phyloP scores from a whole-genome alignment of 2,329 filamentous ascomycete genomes.

The Fusarium torulosum region DNA sequence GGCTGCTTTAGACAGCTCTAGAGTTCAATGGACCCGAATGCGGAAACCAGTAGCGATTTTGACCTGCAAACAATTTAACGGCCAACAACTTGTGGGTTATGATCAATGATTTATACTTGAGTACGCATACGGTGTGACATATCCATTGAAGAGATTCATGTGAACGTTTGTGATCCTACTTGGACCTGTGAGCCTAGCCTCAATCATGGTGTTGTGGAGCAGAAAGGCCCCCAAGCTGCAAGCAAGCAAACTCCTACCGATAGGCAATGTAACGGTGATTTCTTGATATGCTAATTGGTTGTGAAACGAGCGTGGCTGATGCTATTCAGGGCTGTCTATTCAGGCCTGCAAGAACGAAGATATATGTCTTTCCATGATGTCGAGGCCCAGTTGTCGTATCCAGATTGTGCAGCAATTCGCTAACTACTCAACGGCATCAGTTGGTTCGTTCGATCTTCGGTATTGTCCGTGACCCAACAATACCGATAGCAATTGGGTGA shows the following conservation, averaged over 20 bases:
- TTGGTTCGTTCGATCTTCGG: background rate
- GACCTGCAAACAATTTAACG: slow-evolving; percentile 31
- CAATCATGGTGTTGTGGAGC: slow-evolving; percentile 36
- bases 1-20: slow-evolving; percentile 35
- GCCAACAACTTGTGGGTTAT: slow-evolving; percentile 2
- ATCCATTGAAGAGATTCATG: slow-evolving; percentile 10
- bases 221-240: slow-evolving; percentile 30
- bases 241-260: slow-evolving; percentile 27
- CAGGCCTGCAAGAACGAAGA: slow-evolving; percentile 20
- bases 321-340: slow-evolving; percentile 28
- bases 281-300: slow-evolving; percentile 23
- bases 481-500: background rate
- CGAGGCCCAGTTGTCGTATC: slow-evolving; percentile 31
- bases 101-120: slow-evolving; percentile 37
- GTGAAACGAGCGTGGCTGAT: slow-evolving; percentile 18
- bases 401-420: slow-evolving; percentile 29
- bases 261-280: slow-evolving; percentile 19
- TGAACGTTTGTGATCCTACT: slow-evolving; percentile 15
- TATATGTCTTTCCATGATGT: slow-evolving; percentile 22
- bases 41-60: slow-evolving; percentile 35
- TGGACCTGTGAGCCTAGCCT: slow-evolving; percentile 19
- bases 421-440: background rate
- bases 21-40: slow-evolving; percentile 36
- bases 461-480: background rate
- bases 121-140: slow-evolving; percentile 31